Evolutionary conservation across 2,329 filamentous ascomycete genomes (phyloP), one percentile per base, ranked within the genome.

Genomic region (Claviceps pazoutovae): DNA sequence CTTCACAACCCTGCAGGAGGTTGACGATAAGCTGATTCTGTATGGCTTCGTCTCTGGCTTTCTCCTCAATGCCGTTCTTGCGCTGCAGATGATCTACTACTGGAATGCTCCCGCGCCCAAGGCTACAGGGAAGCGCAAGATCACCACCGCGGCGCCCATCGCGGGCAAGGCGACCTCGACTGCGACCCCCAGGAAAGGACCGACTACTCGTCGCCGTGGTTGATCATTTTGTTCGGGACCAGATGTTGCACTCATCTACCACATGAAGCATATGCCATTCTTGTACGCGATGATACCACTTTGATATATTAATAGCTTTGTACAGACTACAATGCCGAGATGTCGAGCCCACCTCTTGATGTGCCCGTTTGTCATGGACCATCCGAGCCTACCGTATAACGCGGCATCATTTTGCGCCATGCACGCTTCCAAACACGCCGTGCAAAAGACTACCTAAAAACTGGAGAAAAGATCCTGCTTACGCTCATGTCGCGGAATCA

Each of bases 1-100:
- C 72, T 98, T 96, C 70, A 98, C 93, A 36, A 98, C 94, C 8
- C 74, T 98, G 53, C 90, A 97, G 64, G 93, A 98, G 74, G 93
- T 98, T 54, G 86, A 95, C 66, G 93, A 98, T 69, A 90, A 90
- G 70, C 76, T 97, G 54, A 97, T 98, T 61, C 78, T 98, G 26
- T 97, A 95, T 71, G 86, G 90, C 49, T 97, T 95, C 74, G 72
- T 97, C 51, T 88, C 89, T 7, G 93, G 89, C 30, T 96, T 96
- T 66, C 71, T 75, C n/a, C 79, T 98, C 60, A 98, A 98, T 69
- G 75, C 83, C 53, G 78, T 98, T 52, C 75, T 98, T 53, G 90
- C 90, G 14, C 70, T 77, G 41, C 93, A 98, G 73, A 93, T 98
- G 85, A 65, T 95, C 30, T 95, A 90, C 71, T 97, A 97, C 75